These are phyloP conservation scores for Aureococcus anophagefferens DNA, from an alignment of 108 stramenopile species.

Conservation along the genomic window DNA sequence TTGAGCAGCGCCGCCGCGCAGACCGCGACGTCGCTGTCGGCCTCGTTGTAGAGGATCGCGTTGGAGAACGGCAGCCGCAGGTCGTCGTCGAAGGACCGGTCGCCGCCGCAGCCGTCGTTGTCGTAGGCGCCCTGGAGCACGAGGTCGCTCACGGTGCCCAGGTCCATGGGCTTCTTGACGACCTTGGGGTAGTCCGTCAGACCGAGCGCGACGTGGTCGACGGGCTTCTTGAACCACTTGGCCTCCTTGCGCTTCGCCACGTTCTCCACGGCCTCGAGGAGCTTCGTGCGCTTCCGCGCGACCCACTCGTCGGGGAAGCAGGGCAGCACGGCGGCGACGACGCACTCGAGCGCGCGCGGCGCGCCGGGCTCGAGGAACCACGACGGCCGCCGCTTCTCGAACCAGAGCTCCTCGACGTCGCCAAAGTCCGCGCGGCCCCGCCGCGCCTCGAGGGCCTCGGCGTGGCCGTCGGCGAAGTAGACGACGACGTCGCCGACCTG, in stretches of 20 bases:
- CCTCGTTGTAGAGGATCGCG: conserved; percentile 90
- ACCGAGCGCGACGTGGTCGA: not conserved
- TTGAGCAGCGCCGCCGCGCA: not conserved
- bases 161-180: conserved; percentile 37
- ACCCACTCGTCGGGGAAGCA: not conserved
- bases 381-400: not conserved
- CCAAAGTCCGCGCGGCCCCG: not conserved
- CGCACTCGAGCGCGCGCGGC: not conserved
- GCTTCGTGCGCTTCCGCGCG: not conserved
- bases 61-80: conserved; percentile 87
- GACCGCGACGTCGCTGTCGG: conserved; percentile 58
- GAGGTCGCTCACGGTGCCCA: conserved; percentile 81
- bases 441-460: not conserved
- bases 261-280: not conserved
- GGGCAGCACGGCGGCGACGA: not conserved
- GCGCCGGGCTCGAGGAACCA: not conserved
- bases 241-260: not conserved
- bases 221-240: not conserved
- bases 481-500: not conserved
- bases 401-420: not conserved
- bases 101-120: conserved; percentile 41
- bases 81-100: conserved; percentile 58
- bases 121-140: conserved; percentile 81
- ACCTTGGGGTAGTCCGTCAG: not conserved
- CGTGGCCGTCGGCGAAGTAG: not conserved